These are phyloP conservation scores for Antrodiella citrinella DNA, from an alignment of 768 basidiomycete genomes.

Conservation along the genomic window DNA sequence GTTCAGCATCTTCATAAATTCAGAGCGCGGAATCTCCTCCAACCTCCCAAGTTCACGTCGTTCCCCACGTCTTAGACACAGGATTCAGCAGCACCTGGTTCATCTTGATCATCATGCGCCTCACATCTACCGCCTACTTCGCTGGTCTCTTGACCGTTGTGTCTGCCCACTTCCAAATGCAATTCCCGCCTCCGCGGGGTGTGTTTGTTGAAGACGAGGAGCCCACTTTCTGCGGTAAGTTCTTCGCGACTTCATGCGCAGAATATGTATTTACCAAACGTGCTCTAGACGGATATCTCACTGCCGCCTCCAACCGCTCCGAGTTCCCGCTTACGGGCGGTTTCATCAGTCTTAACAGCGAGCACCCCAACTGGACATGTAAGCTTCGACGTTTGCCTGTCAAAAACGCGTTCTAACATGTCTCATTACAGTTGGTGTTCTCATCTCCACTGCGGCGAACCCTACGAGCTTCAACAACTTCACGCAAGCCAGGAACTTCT, in stretches of 20 bases:
- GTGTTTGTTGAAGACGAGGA: slow-evolving; percentile 53
- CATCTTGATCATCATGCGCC: slow-evolving; percentile 21
- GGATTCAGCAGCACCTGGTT: too few species aligned
- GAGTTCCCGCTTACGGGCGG: slow-evolving; percentile 61
- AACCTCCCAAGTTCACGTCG: too few species aligned
- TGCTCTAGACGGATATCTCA: slow-evolving; percentile 52
- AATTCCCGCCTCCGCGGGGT: slow-evolving; percentile 70
- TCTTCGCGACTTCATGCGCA: not conserved
- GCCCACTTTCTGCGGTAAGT: slow-evolving; percentile 59
- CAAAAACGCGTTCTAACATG: not conserved
- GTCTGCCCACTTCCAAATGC: slow-evolving; percentile 68
- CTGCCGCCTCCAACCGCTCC: slow-evolving; percentile 46
- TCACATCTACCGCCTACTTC: slow-evolving; percentile 27
- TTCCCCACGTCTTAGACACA: too few species aligned
- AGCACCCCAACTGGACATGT: slow-evolving; percentile 55
- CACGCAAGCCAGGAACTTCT: slow-evolving; percentile 41
- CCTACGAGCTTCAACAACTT: slow-evolving; percentile 63
- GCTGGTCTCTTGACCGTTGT: slow-evolving; percentile 25
- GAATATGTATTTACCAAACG: not conserved
- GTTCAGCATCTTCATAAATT: too few species aligned
- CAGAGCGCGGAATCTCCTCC: too few species aligned
- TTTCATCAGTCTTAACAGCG: slow-evolving; percentile 54
- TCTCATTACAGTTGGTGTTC: slow-evolving; percentile 34
- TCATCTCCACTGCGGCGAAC: slow-evolving; percentile 47
- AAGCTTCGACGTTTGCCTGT: not conserved